These are phyloP conservation scores for Debaryomyces maramus DNA, from an alignment of 805 yeast genomes.

Conservation along the genomic window DNA sequence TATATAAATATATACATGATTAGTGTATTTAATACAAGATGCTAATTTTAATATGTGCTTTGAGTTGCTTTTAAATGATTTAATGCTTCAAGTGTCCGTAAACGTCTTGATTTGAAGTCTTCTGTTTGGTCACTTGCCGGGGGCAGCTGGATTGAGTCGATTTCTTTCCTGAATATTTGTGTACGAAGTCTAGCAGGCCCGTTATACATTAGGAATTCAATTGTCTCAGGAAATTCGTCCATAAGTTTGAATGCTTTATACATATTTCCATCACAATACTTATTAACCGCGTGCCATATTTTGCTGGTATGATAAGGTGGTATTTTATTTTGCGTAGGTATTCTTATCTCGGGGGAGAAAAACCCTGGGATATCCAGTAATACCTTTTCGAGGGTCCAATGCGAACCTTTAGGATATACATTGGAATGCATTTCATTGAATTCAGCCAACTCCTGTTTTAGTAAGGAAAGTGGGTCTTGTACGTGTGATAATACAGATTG, in stretches of 20 bases:
- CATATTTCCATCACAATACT: constrained; percentile 17
- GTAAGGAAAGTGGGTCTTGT: constrained; percentile 11
- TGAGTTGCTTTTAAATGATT: constrained; percentile 10
- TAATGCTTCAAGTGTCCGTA: constrained; percentile 25
- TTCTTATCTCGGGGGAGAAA: constrained; percentile 31
- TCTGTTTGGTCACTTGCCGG: constrained; percentile 17
- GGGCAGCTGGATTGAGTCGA: constrained; percentile 22
- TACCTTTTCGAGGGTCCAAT: constrained; percentile 14
- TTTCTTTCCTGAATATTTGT: constrained; percentile 21
- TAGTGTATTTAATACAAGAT: constrained; percentile 5
- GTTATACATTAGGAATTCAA: constrained; percentile 28
- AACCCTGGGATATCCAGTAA: constrained; percentile 25
- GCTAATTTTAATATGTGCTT: constrained; percentile 2
- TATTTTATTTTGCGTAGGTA: constrained; percentile 24
- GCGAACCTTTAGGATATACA: neutral
- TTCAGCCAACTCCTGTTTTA: constrained; percentile 15
- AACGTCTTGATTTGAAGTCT: constrained; percentile 20
- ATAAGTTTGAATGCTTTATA: constrained; percentile 26
- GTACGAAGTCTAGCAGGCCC: constrained; percentile 18
- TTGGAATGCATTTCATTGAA: constrained; percentile 7
- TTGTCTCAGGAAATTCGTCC: constrained; percentile 35
- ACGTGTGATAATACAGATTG: constrained; percentile 11
- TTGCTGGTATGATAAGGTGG: constrained; percentile 15
- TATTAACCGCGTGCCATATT: constrained; percentile 18
- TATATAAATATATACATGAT: constrained; percentile 8